Evolutionary conservation across 1,284 basidiomycete genomes (phyloP).

Genomic region (Irpex sp.): DNA sequence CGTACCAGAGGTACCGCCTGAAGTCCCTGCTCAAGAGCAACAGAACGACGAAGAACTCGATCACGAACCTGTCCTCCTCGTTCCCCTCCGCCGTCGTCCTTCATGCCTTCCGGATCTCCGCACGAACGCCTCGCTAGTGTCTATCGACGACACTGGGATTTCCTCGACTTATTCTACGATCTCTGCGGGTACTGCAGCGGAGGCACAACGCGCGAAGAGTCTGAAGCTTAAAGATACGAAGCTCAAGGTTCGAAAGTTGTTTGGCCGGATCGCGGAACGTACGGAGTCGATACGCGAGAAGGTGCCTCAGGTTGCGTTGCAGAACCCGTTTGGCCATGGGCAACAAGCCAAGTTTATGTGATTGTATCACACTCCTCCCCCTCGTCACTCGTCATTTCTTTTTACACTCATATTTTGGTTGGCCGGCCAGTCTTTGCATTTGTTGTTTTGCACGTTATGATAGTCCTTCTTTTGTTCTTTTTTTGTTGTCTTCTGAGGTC

Average conservation of each 20-base stretch:
- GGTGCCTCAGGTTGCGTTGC: background rate
- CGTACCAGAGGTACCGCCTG: background rate
- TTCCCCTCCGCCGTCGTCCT: background rate
- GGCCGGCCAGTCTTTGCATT: too few species aligned
- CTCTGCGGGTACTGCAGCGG: background rate
- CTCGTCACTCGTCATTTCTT: too few species aligned
- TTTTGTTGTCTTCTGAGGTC: background rate
- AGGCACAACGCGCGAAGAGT: background rate
- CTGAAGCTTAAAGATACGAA: background rate
- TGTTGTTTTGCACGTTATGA: too few species aligned
- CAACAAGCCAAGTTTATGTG: background rate
- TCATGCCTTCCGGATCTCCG: background rate
- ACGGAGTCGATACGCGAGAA: background rate
- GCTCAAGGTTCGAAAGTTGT: slow-evolving; percentile 2
- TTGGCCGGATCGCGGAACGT: background rate
- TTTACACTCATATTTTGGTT: too few species aligned
- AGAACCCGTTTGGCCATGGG: background rate
- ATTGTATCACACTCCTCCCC: background rate
- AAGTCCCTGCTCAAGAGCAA: background rate
- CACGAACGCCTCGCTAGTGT: background rate
- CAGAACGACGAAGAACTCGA: background rate
- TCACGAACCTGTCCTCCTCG: background rate
- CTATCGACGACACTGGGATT: background rate
- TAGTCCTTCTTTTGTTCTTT: too few species aligned
- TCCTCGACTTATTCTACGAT: background rate